A percentile compares a stretch with the other conserved stretches of the same genome.
Evolutionary conservation across 2,329 filamentous ascomycete genomes (phyloP).

Genomic region (Coniochaeta sp.): DNA sequence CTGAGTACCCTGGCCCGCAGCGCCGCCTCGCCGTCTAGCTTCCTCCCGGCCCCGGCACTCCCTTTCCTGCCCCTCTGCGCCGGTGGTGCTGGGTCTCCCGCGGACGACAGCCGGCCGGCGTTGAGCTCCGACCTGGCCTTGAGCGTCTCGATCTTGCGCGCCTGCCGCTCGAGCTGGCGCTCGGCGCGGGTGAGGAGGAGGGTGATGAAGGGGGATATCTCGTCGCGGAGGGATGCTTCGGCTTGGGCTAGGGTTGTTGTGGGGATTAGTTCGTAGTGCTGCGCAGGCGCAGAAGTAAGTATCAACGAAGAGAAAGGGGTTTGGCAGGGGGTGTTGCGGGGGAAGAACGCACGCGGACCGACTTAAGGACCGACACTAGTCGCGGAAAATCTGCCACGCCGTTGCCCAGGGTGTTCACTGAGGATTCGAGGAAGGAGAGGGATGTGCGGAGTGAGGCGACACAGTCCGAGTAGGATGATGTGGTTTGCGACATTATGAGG

Average conservation of each 20-base stretch:
- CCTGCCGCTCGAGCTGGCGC: slow-evolving; percentile 73
- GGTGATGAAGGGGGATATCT: slow-evolving; percentile 81
- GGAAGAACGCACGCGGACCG: slow-evolving; percentile 40
- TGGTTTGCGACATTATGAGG: slow-evolving; percentile 3
- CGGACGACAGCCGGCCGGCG: slow-evolving; percentile 54
- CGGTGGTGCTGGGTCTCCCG: slow-evolving; percentile 6
- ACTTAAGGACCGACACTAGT: slow-evolving; percentile 47
- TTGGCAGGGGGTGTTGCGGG: neutral
- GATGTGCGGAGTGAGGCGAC: slow-evolving; percentile 52
- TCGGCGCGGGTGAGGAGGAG: slow-evolving; percentile 76
- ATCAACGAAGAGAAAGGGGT: too few relatives aligned
- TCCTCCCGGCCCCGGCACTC: slow-evolving; percentile 1
- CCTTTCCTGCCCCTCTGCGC: neutral
- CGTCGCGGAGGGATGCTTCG: slow-evolving; percentile 76
- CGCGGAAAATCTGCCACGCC: slow-evolving; percentile 53
- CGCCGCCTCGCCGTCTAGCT: slow-evolving; percentile 26
- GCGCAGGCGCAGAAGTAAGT: neutral
- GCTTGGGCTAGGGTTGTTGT: slow-evolving; percentile 75
- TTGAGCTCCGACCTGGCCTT: slow-evolving; percentile 79
- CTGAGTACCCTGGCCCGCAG: slow-evolving; percentile 53
- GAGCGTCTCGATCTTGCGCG: slow-evolving; percentile 73
- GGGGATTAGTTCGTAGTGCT: slow-evolving; percentile 92
- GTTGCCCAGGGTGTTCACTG: slow-evolving; percentile 47
- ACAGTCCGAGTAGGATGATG: slow-evolving; percentile 44
- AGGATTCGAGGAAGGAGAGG: slow-evolving; percentile 54